Conservation (phyloP, 192 early-diverging fungal species). For the Dispira parvispora region DNA sequence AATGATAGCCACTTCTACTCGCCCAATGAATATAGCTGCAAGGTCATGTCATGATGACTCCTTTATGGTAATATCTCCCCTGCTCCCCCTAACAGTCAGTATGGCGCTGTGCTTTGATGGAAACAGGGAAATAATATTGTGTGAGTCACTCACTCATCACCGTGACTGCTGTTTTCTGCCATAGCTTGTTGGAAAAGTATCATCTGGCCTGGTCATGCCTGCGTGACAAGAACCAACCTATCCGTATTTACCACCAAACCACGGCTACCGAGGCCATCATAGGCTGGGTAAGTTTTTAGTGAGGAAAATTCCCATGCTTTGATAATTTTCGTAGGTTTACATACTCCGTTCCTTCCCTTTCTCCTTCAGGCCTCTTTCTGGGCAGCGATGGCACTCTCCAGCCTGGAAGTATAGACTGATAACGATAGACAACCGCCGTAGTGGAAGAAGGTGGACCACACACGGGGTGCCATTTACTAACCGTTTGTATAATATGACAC, state of each 20-base stretch:
- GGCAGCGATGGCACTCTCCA: no score
- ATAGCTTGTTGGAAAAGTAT: constrained; percentile 38
- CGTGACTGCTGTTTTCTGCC: constrained; percentile 13
- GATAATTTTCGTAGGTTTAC: neutral
- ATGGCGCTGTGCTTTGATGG: constrained; percentile 22
- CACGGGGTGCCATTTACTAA: neutral
- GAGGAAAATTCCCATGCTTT: neutral
- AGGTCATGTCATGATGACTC: no score
- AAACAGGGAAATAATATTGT: constrained; percentile 24
- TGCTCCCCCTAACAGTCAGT: constrained; percentile 12
- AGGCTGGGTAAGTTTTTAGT: constrained; percentile 37
- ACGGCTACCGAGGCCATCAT: constrained; percentile 35
- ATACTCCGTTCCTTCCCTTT: no score
- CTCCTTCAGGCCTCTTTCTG: no score
- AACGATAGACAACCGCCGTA: no score
- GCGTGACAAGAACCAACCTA: constrained; percentile 29
- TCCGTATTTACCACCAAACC: constrained; percentile 34
- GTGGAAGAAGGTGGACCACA: neutral
- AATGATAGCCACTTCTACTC: neutral
- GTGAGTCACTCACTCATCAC: constrained; percentile 21
- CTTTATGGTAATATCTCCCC: no score
- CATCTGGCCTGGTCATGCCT: constrained; percentile 37
- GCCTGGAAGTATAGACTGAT: no score
- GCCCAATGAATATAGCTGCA: neutral
- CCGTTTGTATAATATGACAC: constrained; percentile 4